Evolutionary conservation across 805 yeast genomes (phyloP).

Genomic region (Maudiozyma serrabonitensis): DNA sequence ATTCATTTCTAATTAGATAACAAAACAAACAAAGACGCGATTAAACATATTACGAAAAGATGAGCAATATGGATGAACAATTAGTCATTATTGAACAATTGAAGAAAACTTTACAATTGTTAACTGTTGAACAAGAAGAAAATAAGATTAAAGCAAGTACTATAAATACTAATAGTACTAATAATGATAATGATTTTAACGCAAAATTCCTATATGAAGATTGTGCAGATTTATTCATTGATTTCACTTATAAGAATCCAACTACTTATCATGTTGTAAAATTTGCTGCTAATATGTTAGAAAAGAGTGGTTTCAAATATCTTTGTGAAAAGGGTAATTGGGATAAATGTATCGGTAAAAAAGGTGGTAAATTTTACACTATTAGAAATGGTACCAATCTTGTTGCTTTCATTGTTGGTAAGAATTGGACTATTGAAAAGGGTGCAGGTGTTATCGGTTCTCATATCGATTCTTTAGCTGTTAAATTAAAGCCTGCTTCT

Average conservation of each 20-base stretch:
- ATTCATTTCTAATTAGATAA: no score
- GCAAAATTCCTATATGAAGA: conserved; percentile 8
- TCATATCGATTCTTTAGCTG: conserved; percentile 69
- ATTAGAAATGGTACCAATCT: conserved; percentile 59
- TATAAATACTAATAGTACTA: not conserved
- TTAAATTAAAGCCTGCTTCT: conserved; percentile 63
- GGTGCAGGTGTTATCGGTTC: conserved; percentile 66
- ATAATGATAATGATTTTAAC: not conserved
- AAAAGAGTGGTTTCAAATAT: conserved; percentile 52
- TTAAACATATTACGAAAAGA: not conserved
- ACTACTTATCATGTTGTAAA: conserved; percentile 66
- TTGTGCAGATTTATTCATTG: conserved; percentile 45
- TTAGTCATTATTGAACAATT: conserved; percentile 19
- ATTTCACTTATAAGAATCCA: conserved; percentile 64
- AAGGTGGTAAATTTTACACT: conserved; percentile 54
- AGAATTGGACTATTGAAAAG: conserved; percentile 49
- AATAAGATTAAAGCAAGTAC: not conserved
- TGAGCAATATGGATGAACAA: conserved; percentile 11
- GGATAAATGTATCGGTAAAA: conserved; percentile 13
- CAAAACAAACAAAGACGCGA: not conserved
- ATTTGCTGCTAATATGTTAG: conserved; percentile 39
- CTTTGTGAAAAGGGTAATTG: conserved; percentile 49
- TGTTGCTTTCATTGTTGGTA: conserved; percentile 62
- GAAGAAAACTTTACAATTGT: conserved; percentile 19
- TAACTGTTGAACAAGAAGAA: conserved; percentile 8